phyloP scores from a whole-genome alignment of 2,329 filamentous ascomycete species.

The Lecanicillium sp. region DNA sequence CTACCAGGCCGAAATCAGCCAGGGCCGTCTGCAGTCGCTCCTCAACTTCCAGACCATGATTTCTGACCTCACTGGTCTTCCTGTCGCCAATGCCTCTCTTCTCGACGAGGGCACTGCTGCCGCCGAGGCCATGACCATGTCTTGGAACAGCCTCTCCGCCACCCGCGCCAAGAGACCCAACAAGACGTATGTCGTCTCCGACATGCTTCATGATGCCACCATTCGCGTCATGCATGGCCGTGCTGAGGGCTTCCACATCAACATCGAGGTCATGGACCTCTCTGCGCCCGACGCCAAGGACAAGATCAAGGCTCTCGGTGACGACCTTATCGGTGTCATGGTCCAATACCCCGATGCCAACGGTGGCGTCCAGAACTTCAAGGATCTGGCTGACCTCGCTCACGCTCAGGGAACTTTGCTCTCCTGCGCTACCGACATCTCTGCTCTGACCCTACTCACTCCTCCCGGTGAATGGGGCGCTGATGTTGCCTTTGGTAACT shows the following conservation, averaged over 20 bases:
- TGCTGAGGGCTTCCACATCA: constrained; percentile 85
- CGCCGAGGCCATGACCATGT: constrained; percentile 92
- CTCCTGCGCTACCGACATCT: constrained; percentile 80
- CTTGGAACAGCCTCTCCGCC: constrained; percentile 64
- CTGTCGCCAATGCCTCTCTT: constrained; percentile 84
- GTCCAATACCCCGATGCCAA: constrained; percentile 93
- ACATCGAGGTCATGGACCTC: constrained; percentile 65
- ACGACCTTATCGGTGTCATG: constrained; percentile 79
- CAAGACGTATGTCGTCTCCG: constrained; percentile 79
- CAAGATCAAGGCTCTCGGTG: constrained; percentile 63
- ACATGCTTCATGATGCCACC: constrained; percentile 77
- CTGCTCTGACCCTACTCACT: constrained; percentile 78
- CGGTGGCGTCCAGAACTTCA: constrained; percentile 71
- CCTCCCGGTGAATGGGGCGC: constrained; percentile 92
- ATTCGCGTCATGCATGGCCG: constrained; percentile 75
- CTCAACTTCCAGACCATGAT: constrained; percentile 95
- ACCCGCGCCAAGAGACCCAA: constrained; percentile 64
- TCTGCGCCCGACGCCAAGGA: constrained; percentile 52
- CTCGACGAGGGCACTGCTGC: constrained; percentile 89
- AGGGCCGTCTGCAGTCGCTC: constrained; percentile 83
- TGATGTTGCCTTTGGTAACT: constrained; percentile 88
- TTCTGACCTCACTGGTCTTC: constrained; percentile 75
- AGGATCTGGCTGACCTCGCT: constrained; percentile 62
- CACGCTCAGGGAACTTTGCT: constrained; percentile 73
- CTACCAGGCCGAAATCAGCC: constrained; percentile 95